phyloP scores from a whole-genome alignment of 139 green algal species.

The Micromonas pusilla region DNA sequence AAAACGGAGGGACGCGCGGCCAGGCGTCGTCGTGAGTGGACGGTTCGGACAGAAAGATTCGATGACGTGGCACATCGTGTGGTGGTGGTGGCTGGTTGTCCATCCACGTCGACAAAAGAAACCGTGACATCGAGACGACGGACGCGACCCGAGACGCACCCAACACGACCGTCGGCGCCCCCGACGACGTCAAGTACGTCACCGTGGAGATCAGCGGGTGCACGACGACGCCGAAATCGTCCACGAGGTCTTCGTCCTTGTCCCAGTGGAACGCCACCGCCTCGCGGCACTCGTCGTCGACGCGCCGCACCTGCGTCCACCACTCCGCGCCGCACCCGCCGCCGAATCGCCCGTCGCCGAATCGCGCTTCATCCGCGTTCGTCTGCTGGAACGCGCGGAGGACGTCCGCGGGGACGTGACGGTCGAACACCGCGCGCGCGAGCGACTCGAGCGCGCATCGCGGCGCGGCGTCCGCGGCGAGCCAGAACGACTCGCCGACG shows the following conservation, averaged over 20 bases:
- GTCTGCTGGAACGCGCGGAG: no score
- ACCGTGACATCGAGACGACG: no score
- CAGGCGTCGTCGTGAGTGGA: no score
- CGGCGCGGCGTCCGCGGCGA: background rate
- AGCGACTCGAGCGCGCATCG: constrained; percentile 15
- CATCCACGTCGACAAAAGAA: no score
- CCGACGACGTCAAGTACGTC: constrained; percentile 14
- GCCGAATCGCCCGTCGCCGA: background rate
- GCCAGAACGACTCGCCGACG: constrained; percentile 20
- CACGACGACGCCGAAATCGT: constrained; percentile 15
- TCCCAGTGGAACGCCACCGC: constrained; percentile 23
- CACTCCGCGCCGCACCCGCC: constrained; percentile 17
- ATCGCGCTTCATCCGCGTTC: no score
- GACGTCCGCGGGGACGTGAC: no score
- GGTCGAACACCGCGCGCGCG: background rate
- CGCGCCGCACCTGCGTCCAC: constrained; percentile 20
- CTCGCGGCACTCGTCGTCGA: background rate
- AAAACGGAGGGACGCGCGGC: no score
- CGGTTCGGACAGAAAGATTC: background rate
- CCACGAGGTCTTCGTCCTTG: constrained; percentile 32
- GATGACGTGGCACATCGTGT: background rate
- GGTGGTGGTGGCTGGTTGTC: background rate
- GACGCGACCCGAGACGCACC: no score
- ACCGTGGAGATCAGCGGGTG: constrained; percentile 18
- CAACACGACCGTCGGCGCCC: constrained; percentile 17